Evolutionary conservation across 495 filamentous ascomycete species (phyloP), one percentile per base, ranked within the genome.

Genomic region (Trichocladium antarcticum): DNA sequence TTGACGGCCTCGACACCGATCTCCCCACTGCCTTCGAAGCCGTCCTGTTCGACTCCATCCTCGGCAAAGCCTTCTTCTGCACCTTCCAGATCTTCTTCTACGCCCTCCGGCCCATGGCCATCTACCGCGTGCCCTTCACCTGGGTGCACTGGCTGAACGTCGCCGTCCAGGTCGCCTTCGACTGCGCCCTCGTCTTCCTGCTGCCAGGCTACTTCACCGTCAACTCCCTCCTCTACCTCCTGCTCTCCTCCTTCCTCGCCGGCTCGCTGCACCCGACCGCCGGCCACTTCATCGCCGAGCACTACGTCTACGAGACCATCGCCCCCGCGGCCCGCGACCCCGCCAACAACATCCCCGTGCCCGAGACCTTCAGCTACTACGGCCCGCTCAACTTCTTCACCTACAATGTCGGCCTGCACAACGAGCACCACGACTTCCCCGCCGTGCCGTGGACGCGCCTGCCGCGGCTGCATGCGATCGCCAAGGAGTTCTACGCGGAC

Each of bases 41-140:
- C 57, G 65, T 95, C 63, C 83, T 97, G 67, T 83, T 99, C 53
- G 84, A 96, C 74, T 94, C 87, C n/a, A 76, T 99, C 60, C 77
- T 89, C 15, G 93, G 93, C 57, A 99, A 99, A 65, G 85, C 93
- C 52, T 97, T 99, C 75, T 99, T 99, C 78, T 93, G 86, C 73
- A 97, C 93, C 56, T 97, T 96, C 72, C 93, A 99, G 68, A 96
- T 99, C 65, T 73, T 99, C 62, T 99, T 99, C 79, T 99, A 99
- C 75, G 93, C 93, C 61, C 61, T 99, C n/a, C 87, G 93, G 5
- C 93, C 93, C 44, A 93, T 96, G 83, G 82, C 89, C 70, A 77
- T 99, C 55, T 93, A 93, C 74, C 77, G 81, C 57, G 74, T 96
- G 1, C 87, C 89, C 20, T 77, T 97, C 63, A 97, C 93, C 42